phyloP scores from a whole-genome alignment of 208 protist species.

The Trypanosomatidae sp. region DNA sequence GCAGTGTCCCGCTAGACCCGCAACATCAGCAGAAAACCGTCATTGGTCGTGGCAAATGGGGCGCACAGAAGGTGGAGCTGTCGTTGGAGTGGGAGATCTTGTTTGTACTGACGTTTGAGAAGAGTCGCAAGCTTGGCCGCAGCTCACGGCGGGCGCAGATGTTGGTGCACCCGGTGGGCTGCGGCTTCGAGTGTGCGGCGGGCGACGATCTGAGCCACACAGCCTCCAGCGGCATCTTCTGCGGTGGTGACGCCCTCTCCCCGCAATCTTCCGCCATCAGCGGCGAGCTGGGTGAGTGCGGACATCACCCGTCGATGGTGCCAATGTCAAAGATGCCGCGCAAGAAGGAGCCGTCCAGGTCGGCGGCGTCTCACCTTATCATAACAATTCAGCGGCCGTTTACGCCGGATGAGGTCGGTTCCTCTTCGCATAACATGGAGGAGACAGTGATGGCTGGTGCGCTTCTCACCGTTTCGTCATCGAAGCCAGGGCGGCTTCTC shows the following conservation, averaged over 20 bases:
- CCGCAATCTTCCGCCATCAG: constrained; percentile 24
- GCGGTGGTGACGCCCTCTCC: constrained; percentile 11
- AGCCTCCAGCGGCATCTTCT: neutral
- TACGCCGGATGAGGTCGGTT: constrained; percentile 51
- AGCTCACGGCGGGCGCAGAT: constrained; percentile 46
- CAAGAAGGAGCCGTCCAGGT: constrained; percentile 14
- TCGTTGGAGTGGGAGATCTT: constrained; percentile 82
- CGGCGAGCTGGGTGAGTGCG: constrained; percentile 16
- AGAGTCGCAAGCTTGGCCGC: constrained; percentile 41
- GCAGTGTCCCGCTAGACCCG: constrained; percentile 64
- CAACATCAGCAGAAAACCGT: constrained; percentile 44
- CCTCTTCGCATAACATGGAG: constrained; percentile 36
- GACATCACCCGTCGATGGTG: constrained; percentile 5
- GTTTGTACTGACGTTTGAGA: constrained; percentile 79
- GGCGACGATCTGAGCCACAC: constrained; percentile 22
- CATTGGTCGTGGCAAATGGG: constrained; percentile 68
- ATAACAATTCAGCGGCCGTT: constrained; percentile 50
- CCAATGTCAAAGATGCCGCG: constrained; percentile 12
- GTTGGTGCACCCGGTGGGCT: constrained; percentile 77
- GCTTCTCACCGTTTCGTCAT: constrained; percentile 23
- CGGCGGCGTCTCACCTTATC: constrained; percentile 32
- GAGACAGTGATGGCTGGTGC: constrained; percentile 34
- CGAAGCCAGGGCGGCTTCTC: constrained; percentile 21
- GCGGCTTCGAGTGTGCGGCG: constrained; percentile 48
- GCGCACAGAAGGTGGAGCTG: constrained; percentile 60